These are phyloP conservation scores for Nakazawaea siamensis DNA, from an alignment of 805 yeast species.

Conservation along the genomic window DNA sequence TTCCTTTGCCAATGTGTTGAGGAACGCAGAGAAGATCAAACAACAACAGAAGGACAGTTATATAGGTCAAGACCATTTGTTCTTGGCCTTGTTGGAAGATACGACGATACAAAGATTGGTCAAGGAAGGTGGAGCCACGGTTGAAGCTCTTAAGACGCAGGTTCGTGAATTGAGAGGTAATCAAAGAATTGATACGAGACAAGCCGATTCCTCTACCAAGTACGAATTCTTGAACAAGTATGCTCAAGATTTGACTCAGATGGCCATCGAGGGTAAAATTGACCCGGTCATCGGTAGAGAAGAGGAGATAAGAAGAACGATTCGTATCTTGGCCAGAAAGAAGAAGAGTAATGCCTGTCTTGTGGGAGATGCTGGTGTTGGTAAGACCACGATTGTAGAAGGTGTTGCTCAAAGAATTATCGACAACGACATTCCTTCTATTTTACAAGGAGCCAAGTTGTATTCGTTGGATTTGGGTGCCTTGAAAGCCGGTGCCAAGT, in stretches of 20 bases:
- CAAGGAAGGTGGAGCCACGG: slow-evolving; percentile 61
- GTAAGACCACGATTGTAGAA: slow-evolving; percentile 96
- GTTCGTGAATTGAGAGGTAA: slow-evolving; percentile 78
- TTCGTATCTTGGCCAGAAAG: slow-evolving; percentile 92
- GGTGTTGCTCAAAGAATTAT: slow-evolving; percentile 97
- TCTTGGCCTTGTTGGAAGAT: slow-evolving; percentile 81
- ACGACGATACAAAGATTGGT: slow-evolving; percentile 58
- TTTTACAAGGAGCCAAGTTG: slow-evolving; percentile 70
- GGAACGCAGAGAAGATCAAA: slow-evolving; percentile 69
- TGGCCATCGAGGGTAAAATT: slow-evolving; percentile 87
- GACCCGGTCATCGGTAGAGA: slow-evolving; percentile 99
- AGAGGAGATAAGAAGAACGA: slow-evolving; percentile 93
- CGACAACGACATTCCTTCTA: slow-evolving; percentile 90
- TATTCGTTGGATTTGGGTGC: slow-evolving; percentile 94
- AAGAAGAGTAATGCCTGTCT: slow-evolving; percentile 94
- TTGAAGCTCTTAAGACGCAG: slow-evolving; percentile 69
- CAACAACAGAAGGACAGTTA: slow-evolving; percentile 84
- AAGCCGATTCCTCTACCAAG: slow-evolving; percentile 83
- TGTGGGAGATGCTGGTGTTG: slow-evolving; percentile 99
- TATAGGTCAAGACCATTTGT: slow-evolving; percentile 89
- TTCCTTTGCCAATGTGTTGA: slow-evolving; percentile 67
- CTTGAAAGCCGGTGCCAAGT: slow-evolving; percentile 96
- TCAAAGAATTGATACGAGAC: slow-evolving; percentile 86
- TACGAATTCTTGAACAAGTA: slow-evolving; percentile 83
- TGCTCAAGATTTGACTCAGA: slow-evolving; percentile 89